Conservation (phyloP, 2,329 filamentous ascomycete genomes). For the Trichoderma semiorbis region DNA sequence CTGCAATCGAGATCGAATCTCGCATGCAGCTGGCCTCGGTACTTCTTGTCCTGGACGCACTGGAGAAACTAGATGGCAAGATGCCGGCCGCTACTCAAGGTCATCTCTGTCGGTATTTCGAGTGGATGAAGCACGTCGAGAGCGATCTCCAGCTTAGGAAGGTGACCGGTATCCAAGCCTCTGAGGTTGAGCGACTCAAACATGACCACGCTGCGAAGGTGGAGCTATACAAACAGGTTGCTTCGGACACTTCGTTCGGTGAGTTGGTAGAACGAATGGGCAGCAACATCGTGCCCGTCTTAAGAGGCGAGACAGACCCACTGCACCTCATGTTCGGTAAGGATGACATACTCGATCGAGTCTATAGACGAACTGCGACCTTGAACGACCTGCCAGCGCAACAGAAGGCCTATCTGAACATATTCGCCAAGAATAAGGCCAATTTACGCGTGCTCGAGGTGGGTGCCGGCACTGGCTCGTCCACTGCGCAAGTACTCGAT, state of each 20-base stretch:
- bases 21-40: not conserved
- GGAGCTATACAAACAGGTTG: not conserved
- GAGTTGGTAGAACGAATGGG: slow-evolving; percentile 11
- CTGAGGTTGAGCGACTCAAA: not conserved
- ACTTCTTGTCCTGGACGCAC: not conserved
- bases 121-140: not conserved
- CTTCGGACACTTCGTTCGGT: not conserved
- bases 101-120: not conserved
- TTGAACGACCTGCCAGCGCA: slow-evolving; percentile 5
- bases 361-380: not conserved
- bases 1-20: not conserved
- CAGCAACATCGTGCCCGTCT: slow-evolving; percentile 4
- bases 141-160: not conserved
- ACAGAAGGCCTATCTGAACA: not conserved
- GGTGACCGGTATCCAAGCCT: not conserved
- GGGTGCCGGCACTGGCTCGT: slow-evolving; percentile 1
- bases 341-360: slow-evolving; percentile 10
- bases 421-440: slow-evolving; percentile 1
- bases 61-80: not conserved
- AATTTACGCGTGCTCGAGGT: slow-evolving; percentile 10
- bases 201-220: not conserved
- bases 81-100: not conserved
- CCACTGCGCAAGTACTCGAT: slow-evolving; percentile 5
- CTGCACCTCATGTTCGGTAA: slow-evolving; percentile 13
- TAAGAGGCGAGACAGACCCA: slow-evolving; percentile 2